These are phyloP conservation scores for Phytophthora megakarya DNA, from an alignment of 352 stramenopile species.

Conservation along the genomic window DNA sequence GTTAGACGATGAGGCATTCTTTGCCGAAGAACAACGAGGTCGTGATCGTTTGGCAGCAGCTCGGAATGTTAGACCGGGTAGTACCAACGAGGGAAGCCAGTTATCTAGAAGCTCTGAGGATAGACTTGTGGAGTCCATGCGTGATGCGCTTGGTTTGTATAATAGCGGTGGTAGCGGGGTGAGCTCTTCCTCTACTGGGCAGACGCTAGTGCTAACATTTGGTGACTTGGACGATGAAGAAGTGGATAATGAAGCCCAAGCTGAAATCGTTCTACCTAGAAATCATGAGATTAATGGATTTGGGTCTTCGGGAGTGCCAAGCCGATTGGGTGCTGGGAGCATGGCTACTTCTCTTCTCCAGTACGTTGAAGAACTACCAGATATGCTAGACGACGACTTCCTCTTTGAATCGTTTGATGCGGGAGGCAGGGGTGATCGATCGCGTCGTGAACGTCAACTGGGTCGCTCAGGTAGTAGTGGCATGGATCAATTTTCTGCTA, in stretches of 20 bases:
- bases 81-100: conserved; percentile 17
- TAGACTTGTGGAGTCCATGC: conserved; percentile 46
- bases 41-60: conserved; percentile 37
- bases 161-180: conserved; percentile 15
- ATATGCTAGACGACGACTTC: conserved; percentile 57
- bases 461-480: conserved; percentile 21
- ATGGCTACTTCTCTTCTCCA: conserved; percentile 48
- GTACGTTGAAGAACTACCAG: conserved; percentile 65
- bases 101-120: conserved; percentile 29
- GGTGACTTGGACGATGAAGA: conserved; percentile 37
- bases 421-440: conserved; percentile 36
- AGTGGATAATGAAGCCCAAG: conserved; percentile 6
- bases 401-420: conserved; percentile 65
- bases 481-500: conserved; percentile 19
- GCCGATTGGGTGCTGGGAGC: conserved; percentile 16
- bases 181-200: conserved; percentile 22
- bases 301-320: conserved; percentile 19
- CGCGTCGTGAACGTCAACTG: conserved; percentile 42
- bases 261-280: conserved; percentile 1
- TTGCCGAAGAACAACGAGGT: conserved; percentile 60
- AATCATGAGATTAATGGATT: conserved; percentile 14
- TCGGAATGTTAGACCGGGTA: conserved; percentile 22
- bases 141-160: conserved; percentile 41
- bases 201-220: conserved; percentile 51
- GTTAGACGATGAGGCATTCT: conserved; percentile 68